Evolutionary conservation across 179 eudicot species (phyloP), one percentile per base, ranked within the genome.

Genomic region (Camellia oleifera): DNA sequence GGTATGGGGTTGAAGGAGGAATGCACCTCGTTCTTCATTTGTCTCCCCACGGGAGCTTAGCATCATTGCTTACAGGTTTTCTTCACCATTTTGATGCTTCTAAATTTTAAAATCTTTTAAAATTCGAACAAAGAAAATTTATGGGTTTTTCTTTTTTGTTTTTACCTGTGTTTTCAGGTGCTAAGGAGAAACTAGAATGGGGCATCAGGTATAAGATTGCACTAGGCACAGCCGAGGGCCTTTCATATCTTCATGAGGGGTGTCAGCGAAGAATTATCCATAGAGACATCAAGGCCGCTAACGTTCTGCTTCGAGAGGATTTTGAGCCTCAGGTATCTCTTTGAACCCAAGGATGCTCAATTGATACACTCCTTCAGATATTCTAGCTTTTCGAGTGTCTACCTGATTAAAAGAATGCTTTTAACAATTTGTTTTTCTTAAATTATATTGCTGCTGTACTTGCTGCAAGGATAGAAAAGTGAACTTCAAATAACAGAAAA

Each of bases 1-100:
- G 98, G 4, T 94, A 94, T 83, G 93, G 98, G 17, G 97, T 92
- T 48, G 98, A 94, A 78, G 97, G 92, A 3, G 98, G 98, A 65
- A 90, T 94, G 97, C 92, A 94, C 83, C 93, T 94, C 75, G 91
- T 94, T 82, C 97, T 94, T 79, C 93, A 91, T 83, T 80, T 94
- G 69, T 94, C 98, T 44, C 91, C 92, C 56, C 90, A 94, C 79
- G 98, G 98, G 62, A 91, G 97, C 87, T 89, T 94, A 78, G 89
- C 89, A 42, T 86, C 91, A 52, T 72, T 91, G 69, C 91, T 94
- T 32, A 88, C 88, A 68, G 97, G 98, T 90, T 65, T 68, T 82
- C 11, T 80, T 48, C 57, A 58, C 26, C 65, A 17, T 58, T 77
- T 40, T 54, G 26, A 10, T 9, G 45, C 1, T 67, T 32, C 18